Conservation (phyloP, 2,329 filamentous ascomycete species). For the Cryphonectria carpinicola region DNA sequence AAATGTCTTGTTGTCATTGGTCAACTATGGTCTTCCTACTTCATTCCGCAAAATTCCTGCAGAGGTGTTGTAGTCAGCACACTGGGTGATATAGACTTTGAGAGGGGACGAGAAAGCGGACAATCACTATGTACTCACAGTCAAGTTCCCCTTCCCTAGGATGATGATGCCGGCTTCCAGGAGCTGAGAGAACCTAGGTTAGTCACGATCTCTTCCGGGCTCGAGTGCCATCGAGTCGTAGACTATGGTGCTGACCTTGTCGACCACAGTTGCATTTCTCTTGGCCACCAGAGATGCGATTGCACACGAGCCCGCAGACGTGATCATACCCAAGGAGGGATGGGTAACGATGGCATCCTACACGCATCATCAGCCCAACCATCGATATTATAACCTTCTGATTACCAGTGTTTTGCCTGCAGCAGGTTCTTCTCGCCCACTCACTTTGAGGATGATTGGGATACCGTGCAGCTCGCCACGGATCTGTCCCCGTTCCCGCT, state of each 20-base stretch:
- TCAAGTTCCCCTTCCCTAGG: conserved; percentile 47
- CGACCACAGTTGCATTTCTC: conserved; percentile 42
- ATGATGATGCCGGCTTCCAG: conserved; percentile 45
- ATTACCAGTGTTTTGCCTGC: too few relatives aligned
- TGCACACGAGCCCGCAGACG: conserved; percentile 44
- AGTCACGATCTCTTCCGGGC: not conserved
- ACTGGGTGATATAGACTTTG: not conserved
- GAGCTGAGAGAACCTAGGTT: conserved; percentile 31
- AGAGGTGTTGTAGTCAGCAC: not conserved
- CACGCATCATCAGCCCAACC: not conserved
- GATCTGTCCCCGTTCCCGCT: conserved; percentile 40
- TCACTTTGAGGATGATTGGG: conserved; percentile 43
- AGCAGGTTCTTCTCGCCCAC: not conserved
- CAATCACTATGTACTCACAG: conserved; percentile 27
- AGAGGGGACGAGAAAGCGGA: not conserved
- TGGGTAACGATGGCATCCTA: conserved; percentile 45
- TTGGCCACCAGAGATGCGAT: conserved; percentile 42
- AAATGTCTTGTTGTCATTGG: conserved; percentile 19
- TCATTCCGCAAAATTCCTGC: conserved; percentile 31
- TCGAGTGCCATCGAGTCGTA: not conserved
- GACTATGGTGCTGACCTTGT: conserved; percentile 28
- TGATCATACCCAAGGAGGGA: conserved; percentile 42
- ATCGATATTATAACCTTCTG: too few relatives aligned
- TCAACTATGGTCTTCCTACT: conserved; percentile 34
- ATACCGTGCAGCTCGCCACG: conserved; percentile 47